A percentile compares a stretch with the other conserved stretches of the same genome.
phyloP scores from a whole-genome alignment of 1,284 basidiomycete genomes.

The Papiliotrema flavescens region DNA sequence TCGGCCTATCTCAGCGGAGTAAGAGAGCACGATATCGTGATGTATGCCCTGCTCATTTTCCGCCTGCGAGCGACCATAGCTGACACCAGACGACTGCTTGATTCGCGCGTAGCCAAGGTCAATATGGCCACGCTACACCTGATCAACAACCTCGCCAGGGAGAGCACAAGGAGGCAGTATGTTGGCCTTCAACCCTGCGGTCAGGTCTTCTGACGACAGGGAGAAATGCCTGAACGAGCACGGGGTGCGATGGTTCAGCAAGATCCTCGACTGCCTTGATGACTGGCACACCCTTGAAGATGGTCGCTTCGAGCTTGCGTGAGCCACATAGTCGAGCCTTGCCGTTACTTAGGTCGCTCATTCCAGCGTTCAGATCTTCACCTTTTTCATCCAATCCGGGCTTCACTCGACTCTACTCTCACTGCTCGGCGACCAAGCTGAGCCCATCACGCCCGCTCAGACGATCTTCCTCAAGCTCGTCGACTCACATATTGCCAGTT shows the following conservation, averaged over 20 bases:
- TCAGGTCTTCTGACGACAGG: conserved; percentile 6
- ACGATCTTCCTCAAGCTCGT: conserved; percentile 78
- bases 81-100: conserved; percentile 62
- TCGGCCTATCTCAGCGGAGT: conserved; percentile 30
- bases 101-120: conserved; percentile 62
- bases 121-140: conserved; percentile 65
- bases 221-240: conserved; percentile 12
- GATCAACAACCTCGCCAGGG: conserved; percentile 66
- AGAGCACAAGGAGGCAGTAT: conserved; percentile 58
- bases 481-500: conserved; percentile 64
- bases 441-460: conserved; percentile 76
- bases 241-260: conserved; percentile 30
- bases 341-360: too few relatives aligned
- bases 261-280: conserved; percentile 59
- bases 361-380: conserved; percentile 51
- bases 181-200: conserved; percentile 31
- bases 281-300: conserved; percentile 63
- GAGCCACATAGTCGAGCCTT: too few relatives aligned
- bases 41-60: conserved; percentile 55
- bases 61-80: background rate
- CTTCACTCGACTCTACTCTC: conserved; percentile 46
- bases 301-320: conserved; percentile 71
- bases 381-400: conserved; percentile 46
- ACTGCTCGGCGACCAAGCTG: conserved; percentile 47
- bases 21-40: conserved; percentile 56